These are phyloP conservation scores for Friedmanniomyces endolithicus DNA, from an alignment of 495 filamentous ascomycete species.

Conservation along the genomic window DNA sequence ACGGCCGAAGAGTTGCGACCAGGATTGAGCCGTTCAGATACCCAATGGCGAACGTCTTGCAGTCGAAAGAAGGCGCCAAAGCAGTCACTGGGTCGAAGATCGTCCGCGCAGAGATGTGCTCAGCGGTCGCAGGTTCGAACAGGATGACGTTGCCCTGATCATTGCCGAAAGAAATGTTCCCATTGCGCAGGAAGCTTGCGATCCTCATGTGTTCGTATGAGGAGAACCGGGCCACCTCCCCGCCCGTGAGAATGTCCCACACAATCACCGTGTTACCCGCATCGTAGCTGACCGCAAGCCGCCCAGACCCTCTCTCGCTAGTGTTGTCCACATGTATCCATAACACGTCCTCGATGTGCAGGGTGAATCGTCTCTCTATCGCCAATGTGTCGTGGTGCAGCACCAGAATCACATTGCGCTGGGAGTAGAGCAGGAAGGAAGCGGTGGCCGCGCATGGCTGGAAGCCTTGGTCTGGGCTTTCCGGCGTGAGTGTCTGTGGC, in stretches of 20 bases:
- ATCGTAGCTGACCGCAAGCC: constrained; percentile 89
- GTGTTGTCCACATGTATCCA: constrained; percentile 83
- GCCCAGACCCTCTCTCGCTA: constrained; percentile 73
- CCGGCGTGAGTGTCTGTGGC: constrained; percentile 37
- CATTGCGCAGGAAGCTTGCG: constrained; percentile 93
- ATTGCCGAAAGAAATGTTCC: constrained; percentile 92
- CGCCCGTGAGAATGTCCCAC: constrained; percentile 89
- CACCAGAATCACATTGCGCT: constrained; percentile 64
- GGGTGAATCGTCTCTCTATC: constrained; percentile 75
- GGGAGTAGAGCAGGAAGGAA: constrained; percentile 74
- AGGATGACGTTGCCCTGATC: constrained; percentile 84
- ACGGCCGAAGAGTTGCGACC: constrained; percentile 74
- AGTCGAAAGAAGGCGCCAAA: constrained; percentile 81
- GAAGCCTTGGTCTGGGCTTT: constrained; percentile 48
- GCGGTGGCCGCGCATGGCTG: constrained; percentile 79
- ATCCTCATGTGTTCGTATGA: constrained; percentile 77
- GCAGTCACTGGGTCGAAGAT: constrained; percentile 90
- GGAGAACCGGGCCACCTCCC: constrained; percentile 77
- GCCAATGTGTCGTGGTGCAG: constrained; percentile 84
- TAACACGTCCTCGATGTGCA: constrained; percentile 69
- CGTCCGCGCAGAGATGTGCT: constrained; percentile 83
- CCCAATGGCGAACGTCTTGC: constrained; percentile 94
- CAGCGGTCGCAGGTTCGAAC: constrained; percentile 85
- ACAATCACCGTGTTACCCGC: constrained; percentile 83
- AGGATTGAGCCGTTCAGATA: constrained; percentile 94